These are phyloP conservation scores for Cryptococcus sp. DNA, from an alignment of 1,284 basidiomycete genomes.

Conservation along the genomic window DNA sequence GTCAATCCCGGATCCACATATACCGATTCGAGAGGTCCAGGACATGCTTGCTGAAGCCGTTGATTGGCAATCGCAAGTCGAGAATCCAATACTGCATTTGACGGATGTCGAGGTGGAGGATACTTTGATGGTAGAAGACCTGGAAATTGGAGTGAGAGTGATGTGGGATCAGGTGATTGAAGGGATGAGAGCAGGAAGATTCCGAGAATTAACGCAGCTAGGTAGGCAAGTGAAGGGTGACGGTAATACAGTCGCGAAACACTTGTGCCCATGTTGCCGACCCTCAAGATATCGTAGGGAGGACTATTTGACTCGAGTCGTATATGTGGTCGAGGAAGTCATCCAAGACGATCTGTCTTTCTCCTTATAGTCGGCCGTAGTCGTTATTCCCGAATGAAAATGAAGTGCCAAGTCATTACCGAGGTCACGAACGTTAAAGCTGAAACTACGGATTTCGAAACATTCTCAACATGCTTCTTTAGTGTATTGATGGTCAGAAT, in stretches of 20 bases:
- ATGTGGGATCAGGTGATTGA: constrained; percentile 6
- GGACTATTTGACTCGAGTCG: too few species aligned
- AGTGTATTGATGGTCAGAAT: too few species aligned
- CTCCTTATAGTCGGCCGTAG: too few species aligned
- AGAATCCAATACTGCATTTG: constrained; percentile 1
- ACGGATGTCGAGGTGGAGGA: constrained; percentile 2
- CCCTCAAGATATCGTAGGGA: too few species aligned
- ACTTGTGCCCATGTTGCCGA: neutral
- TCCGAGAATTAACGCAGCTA: neutral
- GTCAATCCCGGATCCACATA: constrained; percentile 31
- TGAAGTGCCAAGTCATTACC: too few species aligned
- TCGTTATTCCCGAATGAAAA: too few species aligned
- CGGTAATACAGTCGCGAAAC: constrained; percentile 1
- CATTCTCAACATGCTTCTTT: too few species aligned
- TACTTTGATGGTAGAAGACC: constrained; percentile 18
- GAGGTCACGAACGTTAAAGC: too few species aligned
- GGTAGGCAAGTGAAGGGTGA: neutral
- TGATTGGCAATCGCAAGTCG: constrained; percentile 10
- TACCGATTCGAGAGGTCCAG: constrained; percentile 17
- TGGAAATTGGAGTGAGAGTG: constrained; percentile 18
- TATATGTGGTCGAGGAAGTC: too few species aligned
- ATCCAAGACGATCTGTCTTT: too few species aligned
- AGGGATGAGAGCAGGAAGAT: neutral
- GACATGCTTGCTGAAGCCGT: constrained; percentile 13
- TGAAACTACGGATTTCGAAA: too few species aligned